Base-by-base conservation (phyloP, 2,329 filamentous ascomycete species). In the Pyrenophora graminea region DNA sequence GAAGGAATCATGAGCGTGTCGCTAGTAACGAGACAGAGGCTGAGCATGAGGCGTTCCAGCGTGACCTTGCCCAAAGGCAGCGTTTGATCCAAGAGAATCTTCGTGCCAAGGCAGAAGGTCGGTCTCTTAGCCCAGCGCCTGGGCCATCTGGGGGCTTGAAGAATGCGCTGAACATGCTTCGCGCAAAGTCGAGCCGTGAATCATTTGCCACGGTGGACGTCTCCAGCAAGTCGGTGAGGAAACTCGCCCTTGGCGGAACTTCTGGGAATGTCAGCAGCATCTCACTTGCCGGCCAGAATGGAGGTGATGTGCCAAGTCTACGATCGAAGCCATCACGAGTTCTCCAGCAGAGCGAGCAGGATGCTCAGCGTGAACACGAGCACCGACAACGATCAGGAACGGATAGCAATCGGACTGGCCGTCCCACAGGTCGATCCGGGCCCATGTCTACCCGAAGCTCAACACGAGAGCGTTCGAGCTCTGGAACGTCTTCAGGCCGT, bases 51-150 rank as follows among this genome's bases (percentile, higher is more conserved):
- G 88, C 90, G 23, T 91, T 92, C 65, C 85, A 87, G 15, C 84
- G 81, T 45, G 87, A 91, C 63, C 80, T 92, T 33, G 88, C 87
- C 2, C 82, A 86, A 57, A 84, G 88, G 13, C 84, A 88, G 47
- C 83, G 83, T 25, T 82, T 86, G 1, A 87, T 92, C 6, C 85
- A 89, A 44, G 88, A 92, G 70, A 87, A 85, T 59, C 76, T 92
- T 38, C 88, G 85, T 6, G 87, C 83, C 0, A 87, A 86, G 56
- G 85, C 84, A 0, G 66, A 90, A 39, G 78, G 69, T 33, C 67
- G 74, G 8, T 75, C 74, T 4, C 71, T 70, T 6, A 74, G 70
- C 45, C 72, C 73, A 23, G 67, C 67, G 31, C 41, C 41, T 8
- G 48, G 63, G 6, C 52, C 67, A 34, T 59, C 64, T 23, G 72